phyloP scores from a whole-genome alignment of 2,329 filamentous ascomycete species.

The Nemania sp. region DNA sequence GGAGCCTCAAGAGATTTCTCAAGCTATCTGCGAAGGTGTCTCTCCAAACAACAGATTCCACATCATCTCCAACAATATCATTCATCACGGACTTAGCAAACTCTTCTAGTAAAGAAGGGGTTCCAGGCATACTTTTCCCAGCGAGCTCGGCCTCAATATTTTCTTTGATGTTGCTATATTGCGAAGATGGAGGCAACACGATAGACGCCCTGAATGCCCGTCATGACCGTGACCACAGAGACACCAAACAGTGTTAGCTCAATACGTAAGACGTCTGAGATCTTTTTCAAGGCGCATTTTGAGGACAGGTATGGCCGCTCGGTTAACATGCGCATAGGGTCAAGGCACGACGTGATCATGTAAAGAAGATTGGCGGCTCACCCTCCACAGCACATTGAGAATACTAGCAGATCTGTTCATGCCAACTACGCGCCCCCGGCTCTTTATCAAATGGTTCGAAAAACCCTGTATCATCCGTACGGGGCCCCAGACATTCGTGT shows the following conservation, averaged over 20 bases:
- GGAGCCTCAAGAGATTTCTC: no score
- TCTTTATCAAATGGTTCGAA: conserved; percentile 5
- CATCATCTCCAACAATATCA: neutral
- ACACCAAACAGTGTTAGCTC: neutral
- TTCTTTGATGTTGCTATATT: neutral
- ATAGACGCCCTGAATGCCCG: neutral
- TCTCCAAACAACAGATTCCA: neutral
- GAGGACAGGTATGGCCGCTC: neutral
- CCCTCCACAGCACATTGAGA: no score
- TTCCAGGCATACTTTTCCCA: neutral
- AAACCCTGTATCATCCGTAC: conserved; percentile 12
- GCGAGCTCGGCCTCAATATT: neutral
- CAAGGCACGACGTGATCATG: no score
- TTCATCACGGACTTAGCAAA: neutral
- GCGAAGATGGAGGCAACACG: neutral
- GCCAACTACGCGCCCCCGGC: conserved; percentile 39
- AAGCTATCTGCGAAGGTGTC: neutral
- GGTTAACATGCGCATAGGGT: neutral
- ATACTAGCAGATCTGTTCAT: no score
- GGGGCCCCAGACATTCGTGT: conserved; percentile 27
- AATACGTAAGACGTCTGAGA: neutral
- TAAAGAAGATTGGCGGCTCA: no score
- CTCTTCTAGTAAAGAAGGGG: neutral
- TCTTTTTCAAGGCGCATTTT: neutral
- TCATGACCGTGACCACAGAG: neutral